phyloP scores from a whole-genome alignment of 768 basidiomycete species.

The Phlegmacium glaucopus region DNA sequence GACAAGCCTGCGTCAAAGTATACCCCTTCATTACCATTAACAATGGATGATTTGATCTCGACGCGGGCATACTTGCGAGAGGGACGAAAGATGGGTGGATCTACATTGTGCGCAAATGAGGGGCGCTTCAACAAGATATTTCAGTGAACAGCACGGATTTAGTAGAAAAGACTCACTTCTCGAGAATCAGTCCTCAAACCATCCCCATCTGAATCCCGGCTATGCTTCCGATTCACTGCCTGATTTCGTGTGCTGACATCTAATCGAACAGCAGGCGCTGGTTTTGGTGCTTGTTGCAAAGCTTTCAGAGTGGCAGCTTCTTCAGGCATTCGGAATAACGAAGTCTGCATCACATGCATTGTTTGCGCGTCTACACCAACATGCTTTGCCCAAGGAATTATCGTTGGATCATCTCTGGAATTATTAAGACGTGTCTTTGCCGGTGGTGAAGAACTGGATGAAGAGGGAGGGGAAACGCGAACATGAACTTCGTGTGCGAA shows the following conservation, averaged over 20 bases:
- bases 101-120: constrained; percentile 75
- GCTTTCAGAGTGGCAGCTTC: constrained; percentile 64
- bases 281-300: constrained; percentile 37
- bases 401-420: constrained; percentile 37
- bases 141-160: constrained; percentile 1
- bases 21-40: constrained; percentile 59
- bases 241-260: constrained; percentile 34
- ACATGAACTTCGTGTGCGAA: constrained; percentile 42
- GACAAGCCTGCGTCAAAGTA: constrained; percentile 81
- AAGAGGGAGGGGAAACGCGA: constrained; percentile 29
- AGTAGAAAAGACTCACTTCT: constrained; percentile 43
- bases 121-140: constrained; percentile 47
- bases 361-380: constrained; percentile 81
- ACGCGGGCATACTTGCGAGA: constrained; percentile 79
- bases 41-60: constrained; percentile 61
- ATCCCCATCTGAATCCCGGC: constrained; percentile 76
- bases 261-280: constrained; percentile 27
- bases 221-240: constrained; percentile 61
- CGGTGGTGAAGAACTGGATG: constrained; percentile 32
- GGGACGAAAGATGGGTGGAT: constrained; percentile 66
- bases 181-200: constrained; percentile 55
- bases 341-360: constrained; percentile 92
- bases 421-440: constrained; percentile 23
- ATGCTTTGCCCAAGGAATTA: constrained; percentile 70
- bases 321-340: constrained; percentile 76